Evolutionary conservation across 495 filamentous ascomycete species (phyloP), one percentile per base, ranked within the genome.

Genomic region (Hyaloscypha bicolor): DNA sequence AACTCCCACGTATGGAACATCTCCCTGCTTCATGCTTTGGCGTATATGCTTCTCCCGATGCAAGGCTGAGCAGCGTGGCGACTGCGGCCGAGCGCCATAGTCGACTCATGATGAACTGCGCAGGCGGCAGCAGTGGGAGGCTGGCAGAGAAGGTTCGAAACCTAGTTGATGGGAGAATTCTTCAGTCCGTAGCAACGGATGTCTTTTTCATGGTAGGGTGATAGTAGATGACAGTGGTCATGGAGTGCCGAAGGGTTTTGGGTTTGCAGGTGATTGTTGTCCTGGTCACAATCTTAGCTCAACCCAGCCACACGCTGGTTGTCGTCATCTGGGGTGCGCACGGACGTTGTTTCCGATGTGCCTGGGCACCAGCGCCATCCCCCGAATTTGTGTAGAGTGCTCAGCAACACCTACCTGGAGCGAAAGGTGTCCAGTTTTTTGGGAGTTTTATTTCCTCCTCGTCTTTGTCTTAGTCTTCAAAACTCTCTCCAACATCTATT

Each of bases 1-100:
- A 99, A 67, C 96, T 87, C 6, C 93, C 94, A 31, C 94, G 87
- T 60, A 99, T 89, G 0, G 95, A 92, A 79, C 95, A 99, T 69
- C 95, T 87, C 14, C 95, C 96, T 58, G 87, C 81, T 80, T 97
- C 93, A 71, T 97, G 96, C 70, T 88, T 91, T 33, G 82, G 80
- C 0, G 84, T 86, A 59, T 77, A 82, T 29, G 65, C 30, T 45
- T 73, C 73, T 22, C 55, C 56, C 5, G 64, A 68, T 35, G 51
- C 69, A 48, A 71, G 61, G 29, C 64, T 55, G 19, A 75, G 29
- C n/a, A 71, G 30, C n/a, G 29, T 66, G 21, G 65, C 68, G 14
- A 69, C 25, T 21, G 58, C 66, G 53, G 55, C 64, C 35, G 66
- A 63, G 52, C 42, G 60, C 71, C 67, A 73, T 12, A 70, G 64